These are phyloP conservation scores for Patellifolia procumbens DNA, from an alignment of 179 eudicot species.

Conservation along the genomic window DNA sequence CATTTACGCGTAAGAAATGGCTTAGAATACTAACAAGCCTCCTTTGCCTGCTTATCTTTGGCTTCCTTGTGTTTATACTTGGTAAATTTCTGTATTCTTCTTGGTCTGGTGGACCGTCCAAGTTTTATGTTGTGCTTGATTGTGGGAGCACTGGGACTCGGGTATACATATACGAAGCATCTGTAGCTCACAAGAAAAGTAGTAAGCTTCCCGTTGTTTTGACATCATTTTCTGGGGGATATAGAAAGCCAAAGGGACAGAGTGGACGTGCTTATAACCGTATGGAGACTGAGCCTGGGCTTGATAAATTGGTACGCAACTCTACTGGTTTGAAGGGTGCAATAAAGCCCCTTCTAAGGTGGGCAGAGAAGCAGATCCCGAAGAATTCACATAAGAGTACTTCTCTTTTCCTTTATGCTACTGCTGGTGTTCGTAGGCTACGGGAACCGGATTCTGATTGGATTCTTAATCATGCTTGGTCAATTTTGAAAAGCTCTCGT, in stretches of 20 bases:
- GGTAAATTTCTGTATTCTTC: constrained; percentile 45
- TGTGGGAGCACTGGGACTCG: constrained; percentile 99
- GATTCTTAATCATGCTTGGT: constrained; percentile 82
- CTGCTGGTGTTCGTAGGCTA: constrained; percentile 97
- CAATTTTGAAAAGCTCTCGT: constrained; percentile 62
- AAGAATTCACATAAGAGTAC: constrained; percentile 70
- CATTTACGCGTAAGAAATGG: constrained; percentile 54
- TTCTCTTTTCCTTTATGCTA: constrained; percentile 84
- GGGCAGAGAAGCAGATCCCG: constrained; percentile 97
- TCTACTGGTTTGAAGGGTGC: constrained; percentile 69
- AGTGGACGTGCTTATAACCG: constrained; percentile 92
- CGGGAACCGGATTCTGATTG: constrained; percentile 80
- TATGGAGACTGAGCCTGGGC: constrained; percentile 99
- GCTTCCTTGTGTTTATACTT: constrained; percentile 44
- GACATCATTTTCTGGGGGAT: constrained; percentile 65
- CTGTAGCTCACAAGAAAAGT: constrained; percentile 53
- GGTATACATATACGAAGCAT: constrained; percentile 80
- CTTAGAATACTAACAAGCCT: constrained; percentile 46
- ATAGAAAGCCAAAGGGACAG: constrained; percentile 56
- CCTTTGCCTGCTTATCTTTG: constrained; percentile 56
- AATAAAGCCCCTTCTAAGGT: constrained; percentile 74
- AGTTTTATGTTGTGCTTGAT: constrained; percentile 86
- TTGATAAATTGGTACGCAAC: constrained; percentile 90
- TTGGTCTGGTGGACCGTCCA: constrained; percentile 64
- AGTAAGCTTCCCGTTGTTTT: constrained; percentile 76